These are phyloP conservation scores for Cladosporium sp. DNA, from an alignment of 2,329 filamentous ascomycete species.

Conservation along the genomic window DNA sequence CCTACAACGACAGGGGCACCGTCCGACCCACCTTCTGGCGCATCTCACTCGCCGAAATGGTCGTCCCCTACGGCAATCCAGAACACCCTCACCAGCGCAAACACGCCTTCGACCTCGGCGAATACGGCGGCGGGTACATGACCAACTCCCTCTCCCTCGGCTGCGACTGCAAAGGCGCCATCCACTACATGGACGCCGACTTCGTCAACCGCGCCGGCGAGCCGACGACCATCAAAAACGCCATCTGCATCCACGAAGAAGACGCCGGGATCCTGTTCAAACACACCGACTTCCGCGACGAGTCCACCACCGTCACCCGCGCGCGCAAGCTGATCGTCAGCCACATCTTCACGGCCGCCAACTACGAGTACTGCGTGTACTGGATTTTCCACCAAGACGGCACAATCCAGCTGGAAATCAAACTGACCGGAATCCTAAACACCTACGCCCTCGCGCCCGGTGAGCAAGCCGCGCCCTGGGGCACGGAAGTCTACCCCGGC, in stretches of 20 bases:
- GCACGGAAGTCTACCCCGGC: conserved; percentile 83
- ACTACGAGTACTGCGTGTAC: conserved; percentile 86
- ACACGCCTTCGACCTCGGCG: conserved; percentile 71
- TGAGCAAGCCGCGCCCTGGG: conserved; percentile 82
- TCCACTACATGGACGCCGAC: conserved; percentile 85
- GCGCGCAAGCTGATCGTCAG: conserved; percentile 82
- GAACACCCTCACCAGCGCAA: conserved; percentile 77
- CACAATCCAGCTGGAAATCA: conserved; percentile 84
- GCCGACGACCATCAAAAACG: conserved; percentile 83
- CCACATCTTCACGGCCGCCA: conserved; percentile 91
- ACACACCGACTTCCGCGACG: conserved; percentile 81
- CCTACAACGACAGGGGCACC: conserved; percentile 76
- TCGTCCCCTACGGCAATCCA: conserved; percentile 82
- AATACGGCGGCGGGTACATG: conserved; percentile 80
- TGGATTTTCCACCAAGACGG: conserved; percentile 94
- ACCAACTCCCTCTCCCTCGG: conserved; percentile 72
- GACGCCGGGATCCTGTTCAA: conserved; percentile 91
- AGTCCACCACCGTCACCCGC: conserved; percentile 79
- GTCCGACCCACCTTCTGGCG: conserved; percentile 81
- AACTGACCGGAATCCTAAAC: conserved; percentile 88
- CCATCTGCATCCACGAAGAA: conserved; percentile 93
- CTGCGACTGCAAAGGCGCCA: conserved; percentile 84
- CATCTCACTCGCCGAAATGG: conserved; percentile 88
- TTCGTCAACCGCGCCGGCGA: conserved; percentile 72
- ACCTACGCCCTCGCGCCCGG: conserved; percentile 78